Base-by-base conservation (phyloP, 331 rosid species). In the Malus hybrid region DNA sequence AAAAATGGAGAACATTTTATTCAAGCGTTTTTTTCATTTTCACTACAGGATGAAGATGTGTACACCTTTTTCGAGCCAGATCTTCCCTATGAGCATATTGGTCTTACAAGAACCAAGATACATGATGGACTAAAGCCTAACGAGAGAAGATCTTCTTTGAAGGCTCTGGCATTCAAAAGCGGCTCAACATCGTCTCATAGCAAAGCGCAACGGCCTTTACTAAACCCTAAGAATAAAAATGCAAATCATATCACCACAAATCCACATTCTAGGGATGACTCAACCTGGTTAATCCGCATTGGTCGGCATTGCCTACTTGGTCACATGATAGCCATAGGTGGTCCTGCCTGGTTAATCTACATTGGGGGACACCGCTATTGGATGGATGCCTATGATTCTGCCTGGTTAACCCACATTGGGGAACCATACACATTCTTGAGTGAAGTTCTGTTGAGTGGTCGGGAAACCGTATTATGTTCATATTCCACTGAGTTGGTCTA, bases 61-160 rank as follows among this genome's bases (percentile, higher is more conserved):
- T 92, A 87, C 77, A 81, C 96, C 33, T 95, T 95, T 84, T 95
- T 95, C 27, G 99, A 95, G 85, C 99, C 99, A 3, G 96, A 92
- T 80, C 97, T 88, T 78, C 93, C 97, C 10, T 63, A 75, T 12
- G 81, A 64, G 22, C 65, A 81, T 2, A 60, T 77, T 15, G 79
- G 90, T 52, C 78, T 77, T 71, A 69, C 83, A 16, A 88, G 97
- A 80, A 33, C 72, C 75, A 92, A 85, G 84, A 83, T 65, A 76
- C 54, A 79, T 7, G 97, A 95, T 32, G 90, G 87, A 36, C 81
- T n/a, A 1, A 90, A 90, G 86, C 76, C 86, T 6, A 72, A 79
- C 16, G 99, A 95, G 70, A 89, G 88, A 78, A 80, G 81, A 85
- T 73, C 91, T 0, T 69, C 90, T 33, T 24, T 77, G 78, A 95